A percentile compares a stretch with the other conserved stretches of the same genome.
These are phyloP conservation scores for Clausena lansium DNA, from an alignment of 345 rosid species.

Conservation along the genomic window DNA sequence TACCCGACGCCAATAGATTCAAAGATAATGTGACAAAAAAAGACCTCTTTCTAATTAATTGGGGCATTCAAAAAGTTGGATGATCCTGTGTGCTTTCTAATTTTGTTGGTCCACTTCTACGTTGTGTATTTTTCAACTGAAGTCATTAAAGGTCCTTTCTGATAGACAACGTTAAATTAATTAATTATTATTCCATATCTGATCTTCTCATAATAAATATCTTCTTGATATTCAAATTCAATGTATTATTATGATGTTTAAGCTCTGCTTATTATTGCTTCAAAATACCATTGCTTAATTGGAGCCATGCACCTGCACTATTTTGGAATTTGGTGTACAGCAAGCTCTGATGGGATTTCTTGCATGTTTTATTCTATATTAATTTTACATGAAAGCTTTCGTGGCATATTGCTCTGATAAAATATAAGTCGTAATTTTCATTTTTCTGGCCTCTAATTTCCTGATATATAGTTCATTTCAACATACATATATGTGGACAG, in stretches of 20 bases:
- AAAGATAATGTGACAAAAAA: slow-evolving; percentile 30
- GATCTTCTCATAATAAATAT: slow-evolving; percentile 7
- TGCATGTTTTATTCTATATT: background rate
- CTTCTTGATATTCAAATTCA: background rate
- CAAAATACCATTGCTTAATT: background rate
- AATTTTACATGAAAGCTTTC: background rate
- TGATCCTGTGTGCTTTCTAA: slow-evolving; percentile 11
- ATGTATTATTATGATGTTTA: background rate
- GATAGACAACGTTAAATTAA: background rate
- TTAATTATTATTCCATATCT: slow-evolving; percentile 2
- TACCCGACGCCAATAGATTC: slow-evolving; percentile 16
- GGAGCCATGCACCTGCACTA: slow-evolving; percentile 3
- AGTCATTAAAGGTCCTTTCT: background rate
- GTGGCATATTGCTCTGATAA: background rate
- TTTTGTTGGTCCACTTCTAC: slow-evolving; percentile 11
- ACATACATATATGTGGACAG: no score
- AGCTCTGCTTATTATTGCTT: background rate
- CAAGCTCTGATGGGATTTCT: background rate
- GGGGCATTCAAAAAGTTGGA: slow-evolving; percentile 15
- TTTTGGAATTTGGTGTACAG: slow-evolving; percentile 10
- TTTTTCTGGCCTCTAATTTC: no score
- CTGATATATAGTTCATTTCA: no score
- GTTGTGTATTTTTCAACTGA: slow-evolving; percentile 15
- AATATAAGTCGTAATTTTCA: no score
- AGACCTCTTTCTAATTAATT: slow-evolving; percentile 13